Percentiles rank a stretch among this genome's conserved stretches.
Evolutionary conservation across 768 basidiomycete species (phyloP).

Genomic region (Xerocomellus chrysenteron): DNA sequence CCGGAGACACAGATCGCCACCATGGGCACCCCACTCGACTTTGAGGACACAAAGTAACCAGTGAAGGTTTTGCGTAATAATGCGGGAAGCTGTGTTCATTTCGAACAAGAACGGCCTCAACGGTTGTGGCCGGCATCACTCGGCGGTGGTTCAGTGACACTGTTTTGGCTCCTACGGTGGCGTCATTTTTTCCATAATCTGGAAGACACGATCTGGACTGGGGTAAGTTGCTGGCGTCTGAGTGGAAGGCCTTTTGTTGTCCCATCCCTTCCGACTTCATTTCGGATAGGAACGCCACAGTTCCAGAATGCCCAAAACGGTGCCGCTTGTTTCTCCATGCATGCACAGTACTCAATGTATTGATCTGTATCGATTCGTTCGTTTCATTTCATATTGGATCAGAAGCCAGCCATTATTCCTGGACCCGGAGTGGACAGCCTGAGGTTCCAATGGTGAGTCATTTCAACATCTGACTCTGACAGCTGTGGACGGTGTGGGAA

Average conservation of each 20-base stretch:
- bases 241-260: background rate
- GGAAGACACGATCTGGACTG: background rate
- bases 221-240: slow-evolving; percentile 5
- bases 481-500: slow-evolving; percentile 13
- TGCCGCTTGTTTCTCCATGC: background rate
- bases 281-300: slow-evolving; percentile 16
- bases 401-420: background rate
- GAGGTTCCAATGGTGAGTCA: slow-evolving; percentile 1
- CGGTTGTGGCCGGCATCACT: background rate
- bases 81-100: background rate
- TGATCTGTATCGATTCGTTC: background rate
- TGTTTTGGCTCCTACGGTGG: slow-evolving; percentile 5
- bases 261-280: slow-evolving; percentile 12
- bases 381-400: slow-evolving; percentile 11
- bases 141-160: background rate
- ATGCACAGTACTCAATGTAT: background rate
- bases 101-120: background rate
- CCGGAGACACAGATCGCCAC: background rate
- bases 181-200: slow-evolving; percentile 19
- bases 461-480: background rate
- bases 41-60: slow-evolving; percentile 7
- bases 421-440: too few species aligned
- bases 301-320: background rate
- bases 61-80: background rate
- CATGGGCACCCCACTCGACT: slow-evolving; percentile 7